A percentile compares a stretch with the other conserved stretches of the same genome.
phyloP scores from a whole-genome alignment of 768 basidiomycete species.

The Tulasnella sp. region DNA sequence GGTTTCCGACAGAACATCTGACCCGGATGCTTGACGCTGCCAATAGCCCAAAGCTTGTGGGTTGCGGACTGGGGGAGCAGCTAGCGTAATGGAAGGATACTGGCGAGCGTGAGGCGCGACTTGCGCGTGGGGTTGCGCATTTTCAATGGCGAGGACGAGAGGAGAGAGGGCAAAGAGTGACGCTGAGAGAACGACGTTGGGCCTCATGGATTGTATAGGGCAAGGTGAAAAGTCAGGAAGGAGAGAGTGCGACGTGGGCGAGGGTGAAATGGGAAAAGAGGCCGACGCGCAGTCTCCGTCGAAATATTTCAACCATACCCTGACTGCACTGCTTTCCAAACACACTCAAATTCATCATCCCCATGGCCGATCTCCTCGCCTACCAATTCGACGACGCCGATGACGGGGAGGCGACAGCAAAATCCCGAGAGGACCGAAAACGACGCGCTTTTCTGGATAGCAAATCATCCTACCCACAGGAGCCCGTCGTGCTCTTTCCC shows the following conservation, averaged over 20 bases:
- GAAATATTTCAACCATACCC: neutral
- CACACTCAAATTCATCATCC: neutral
- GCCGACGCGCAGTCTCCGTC: neutral
- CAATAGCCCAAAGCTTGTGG: neutral
- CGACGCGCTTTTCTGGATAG: conserved; percentile 20
- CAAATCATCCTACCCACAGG: conserved; percentile 19
- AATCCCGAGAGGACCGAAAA: conserved; percentile 15
- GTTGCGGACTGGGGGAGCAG: neutral
- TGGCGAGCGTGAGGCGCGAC: neutral
- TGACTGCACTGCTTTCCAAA: neutral
- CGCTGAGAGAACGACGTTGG: conserved; percentile 1
- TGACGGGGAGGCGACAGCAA: neutral
- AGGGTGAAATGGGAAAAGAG: neutral
- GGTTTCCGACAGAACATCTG: neutral
- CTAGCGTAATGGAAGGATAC: neutral
- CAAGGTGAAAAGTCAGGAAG: neutral
- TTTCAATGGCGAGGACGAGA: neutral
- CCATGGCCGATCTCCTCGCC: neutral
- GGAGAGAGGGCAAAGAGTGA: neutral
- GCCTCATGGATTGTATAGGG: neutral
- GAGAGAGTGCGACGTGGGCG: neutral
- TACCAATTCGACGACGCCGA: neutral
- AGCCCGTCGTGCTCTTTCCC: conserved; percentile 16
- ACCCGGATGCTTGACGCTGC: neutral
- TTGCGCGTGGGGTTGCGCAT: neutral